Conservation (phyloP, 805 yeast species). For the Pichia cabralensis region DNA sequence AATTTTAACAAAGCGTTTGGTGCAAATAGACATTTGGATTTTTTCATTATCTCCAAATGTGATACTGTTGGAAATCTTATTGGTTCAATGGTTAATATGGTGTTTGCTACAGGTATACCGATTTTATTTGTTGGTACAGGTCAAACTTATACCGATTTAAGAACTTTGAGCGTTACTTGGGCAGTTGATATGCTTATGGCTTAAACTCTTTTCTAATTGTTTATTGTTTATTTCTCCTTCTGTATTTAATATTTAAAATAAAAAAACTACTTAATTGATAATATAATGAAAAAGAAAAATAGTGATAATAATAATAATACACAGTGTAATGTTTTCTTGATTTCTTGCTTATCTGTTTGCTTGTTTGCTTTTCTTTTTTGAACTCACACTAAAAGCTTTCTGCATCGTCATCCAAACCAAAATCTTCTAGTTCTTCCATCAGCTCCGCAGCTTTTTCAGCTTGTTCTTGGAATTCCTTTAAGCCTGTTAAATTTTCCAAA, state of each 20-base stretch:
- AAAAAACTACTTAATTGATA: too few species aligned
- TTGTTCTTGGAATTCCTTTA: conserved; percentile 57
- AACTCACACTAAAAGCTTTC: too few species aligned
- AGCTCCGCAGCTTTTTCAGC: conserved; percentile 46
- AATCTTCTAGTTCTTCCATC: conserved; percentile 28
- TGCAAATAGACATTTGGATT: conserved; percentile 67
- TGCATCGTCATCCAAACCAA: too few species aligned
- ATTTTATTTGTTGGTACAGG: conserved; percentile 94
- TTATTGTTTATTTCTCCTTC: too few species aligned
- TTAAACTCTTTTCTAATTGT: conserved; percentile 19
- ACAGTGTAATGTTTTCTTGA: too few species aligned
- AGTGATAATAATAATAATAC: too few species aligned
- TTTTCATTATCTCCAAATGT: conserved; percentile 87
- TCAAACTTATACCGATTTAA: conserved; percentile 89
- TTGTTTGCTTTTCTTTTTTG: too few species aligned
- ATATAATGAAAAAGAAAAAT: too few species aligned
- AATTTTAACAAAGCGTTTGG: conserved; percentile 94
- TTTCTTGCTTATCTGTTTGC: too few species aligned
- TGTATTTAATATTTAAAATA: background rate
- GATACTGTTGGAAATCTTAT: conserved; percentile 96
- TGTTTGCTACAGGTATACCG: conserved; percentile 91
- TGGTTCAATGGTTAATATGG: conserved; percentile 97
- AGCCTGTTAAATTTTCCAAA: conserved; percentile 73
- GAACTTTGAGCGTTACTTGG: conserved; percentile 84
- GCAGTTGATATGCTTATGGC: conserved; percentile 80